A percentile compares a stretch with the other conserved stretches of the same genome.
Conservation (phyloP, 2,329 filamentous ascomycete genomes). For the Pseudocercospora musae region DNA sequence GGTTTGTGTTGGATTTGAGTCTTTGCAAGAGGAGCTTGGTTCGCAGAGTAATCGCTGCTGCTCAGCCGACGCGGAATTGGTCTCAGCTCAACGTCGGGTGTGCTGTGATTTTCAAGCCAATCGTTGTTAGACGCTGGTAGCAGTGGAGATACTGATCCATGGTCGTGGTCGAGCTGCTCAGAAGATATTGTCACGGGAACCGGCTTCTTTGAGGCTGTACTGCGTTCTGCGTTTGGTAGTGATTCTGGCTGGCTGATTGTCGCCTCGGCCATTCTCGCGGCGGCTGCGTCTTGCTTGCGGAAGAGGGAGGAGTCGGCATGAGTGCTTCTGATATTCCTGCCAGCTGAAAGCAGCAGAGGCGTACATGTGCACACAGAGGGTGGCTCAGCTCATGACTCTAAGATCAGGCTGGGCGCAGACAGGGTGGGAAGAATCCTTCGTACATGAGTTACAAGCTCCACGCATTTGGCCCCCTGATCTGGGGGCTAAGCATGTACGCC, state of each 20-base stretch:
- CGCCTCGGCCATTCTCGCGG: background rate
- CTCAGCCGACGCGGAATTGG: background rate
- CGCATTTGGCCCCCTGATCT: background rate
- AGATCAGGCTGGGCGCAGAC: background rate
- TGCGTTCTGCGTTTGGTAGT: background rate
- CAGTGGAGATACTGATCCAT: background rate
- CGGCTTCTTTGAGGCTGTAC: background rate
- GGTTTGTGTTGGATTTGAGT: background rate
- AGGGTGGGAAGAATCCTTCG: background rate
- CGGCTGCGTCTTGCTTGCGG: background rate
- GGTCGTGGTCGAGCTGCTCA: background rate
- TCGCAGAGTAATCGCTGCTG: background rate
- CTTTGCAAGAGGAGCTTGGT: background rate
- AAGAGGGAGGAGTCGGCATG: background rate
- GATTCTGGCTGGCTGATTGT: background rate
- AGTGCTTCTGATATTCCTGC: background rate
- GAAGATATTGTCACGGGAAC: background rate
- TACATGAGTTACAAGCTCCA: background rate
- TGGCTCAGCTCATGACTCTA: background rate
- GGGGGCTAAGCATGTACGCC: background rate
- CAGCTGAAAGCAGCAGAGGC: background rate
- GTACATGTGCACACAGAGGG: background rate
- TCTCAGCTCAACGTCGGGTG: background rate
- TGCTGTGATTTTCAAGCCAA: background rate
- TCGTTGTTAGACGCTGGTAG: background rate